Conservation (phyloP, 495 filamentous ascomycete genomes). For the Elasticomyces elasticus region DNA sequence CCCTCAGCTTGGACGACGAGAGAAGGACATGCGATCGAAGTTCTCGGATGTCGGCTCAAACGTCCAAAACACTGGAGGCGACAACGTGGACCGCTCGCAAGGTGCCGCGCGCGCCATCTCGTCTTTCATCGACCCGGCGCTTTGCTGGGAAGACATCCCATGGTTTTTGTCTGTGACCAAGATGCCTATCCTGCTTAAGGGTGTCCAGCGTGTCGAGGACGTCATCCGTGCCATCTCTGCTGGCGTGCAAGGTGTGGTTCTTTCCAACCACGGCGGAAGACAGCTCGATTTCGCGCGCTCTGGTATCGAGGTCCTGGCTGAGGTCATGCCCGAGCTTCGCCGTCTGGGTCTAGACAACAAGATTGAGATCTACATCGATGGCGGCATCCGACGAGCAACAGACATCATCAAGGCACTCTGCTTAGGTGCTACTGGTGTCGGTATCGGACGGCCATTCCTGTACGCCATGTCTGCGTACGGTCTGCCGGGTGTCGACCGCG, state of each 20-base stretch:
- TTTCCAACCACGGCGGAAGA: conserved; percentile 95
- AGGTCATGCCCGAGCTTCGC: conserved; percentile 90
- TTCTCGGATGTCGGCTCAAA: conserved; percentile 78
- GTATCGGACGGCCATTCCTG: conserved; percentile 89
- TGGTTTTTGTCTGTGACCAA: conserved; percentile 88
- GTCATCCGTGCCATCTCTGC: conserved; percentile 73
- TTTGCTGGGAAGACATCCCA: conserved; percentile 89
- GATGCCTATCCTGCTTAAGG: conserved; percentile 96
- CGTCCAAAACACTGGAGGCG: conserved; percentile 57
- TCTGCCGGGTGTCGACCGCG: conserved; percentile 72
- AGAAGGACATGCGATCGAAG: conserved; percentile 92
- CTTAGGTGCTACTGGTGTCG: conserved; percentile 83
- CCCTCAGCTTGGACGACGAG: conserved; percentile 84
- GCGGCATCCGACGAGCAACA: conserved; percentile 78
- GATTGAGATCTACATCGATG: conserved; percentile 87
- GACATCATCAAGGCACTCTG: conserved; percentile 96
- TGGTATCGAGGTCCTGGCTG: conserved; percentile 85
- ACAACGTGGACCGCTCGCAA: conserved; percentile 70
- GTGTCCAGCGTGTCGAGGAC: conserved; percentile 92
- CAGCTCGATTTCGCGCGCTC: conserved; percentile 89
- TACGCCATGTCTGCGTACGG: conserved; percentile 96
- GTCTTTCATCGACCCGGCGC: conserved; percentile 84
- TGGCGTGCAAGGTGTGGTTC: conserved; percentile 84
- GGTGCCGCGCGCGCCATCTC: conserved; percentile 89
- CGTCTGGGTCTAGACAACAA: conserved; percentile 69